Evolutionary conservation across 2,329 filamentous ascomycete species (phyloP).

Genomic region (Xylaria sp.): DNA sequence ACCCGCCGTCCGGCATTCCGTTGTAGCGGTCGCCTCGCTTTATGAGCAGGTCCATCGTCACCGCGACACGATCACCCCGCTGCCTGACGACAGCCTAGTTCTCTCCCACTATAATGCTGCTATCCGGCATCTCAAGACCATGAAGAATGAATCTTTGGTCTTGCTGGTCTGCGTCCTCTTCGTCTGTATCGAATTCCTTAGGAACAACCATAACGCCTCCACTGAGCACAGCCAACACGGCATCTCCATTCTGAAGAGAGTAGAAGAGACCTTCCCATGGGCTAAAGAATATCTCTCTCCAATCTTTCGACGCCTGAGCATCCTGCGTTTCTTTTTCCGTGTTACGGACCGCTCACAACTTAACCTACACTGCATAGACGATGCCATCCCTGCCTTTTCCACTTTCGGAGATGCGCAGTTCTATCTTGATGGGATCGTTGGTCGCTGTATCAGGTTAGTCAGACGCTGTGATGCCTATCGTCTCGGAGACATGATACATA

Average conservation of each 20-base stretch:
- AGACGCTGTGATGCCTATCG: slow-evolving; percentile 48
- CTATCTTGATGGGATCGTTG: slow-evolving; percentile 47
- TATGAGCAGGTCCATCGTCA: slow-evolving; percentile 50
- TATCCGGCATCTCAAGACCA: slow-evolving; percentile 50
- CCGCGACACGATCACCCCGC: slow-evolving; percentile 21
- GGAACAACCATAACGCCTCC: slow-evolving; percentile 52
- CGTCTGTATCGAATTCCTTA: slow-evolving; percentile 57
- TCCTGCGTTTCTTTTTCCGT: slow-evolving; percentile 56
- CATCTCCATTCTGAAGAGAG: slow-evolving; percentile 51
- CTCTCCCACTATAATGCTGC: slow-evolving; percentile 57
- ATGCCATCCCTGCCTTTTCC: slow-evolving; percentile 41
- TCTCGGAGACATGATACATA: slow-evolving; percentile 33
- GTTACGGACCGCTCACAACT: slow-evolving; percentile 37
- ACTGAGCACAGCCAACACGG: slow-evolving; percentile 55
- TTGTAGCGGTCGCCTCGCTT: slow-evolving; percentile 55
- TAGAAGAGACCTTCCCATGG: slow-evolving; percentile 46
- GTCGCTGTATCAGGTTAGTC: slow-evolving; percentile 49
- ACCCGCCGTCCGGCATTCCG: slow-evolving; percentile 53
- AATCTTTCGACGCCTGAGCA: slow-evolving; percentile 53
- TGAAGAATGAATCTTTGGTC: slow-evolving; percentile 51
- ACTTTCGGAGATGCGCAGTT: slow-evolving; percentile 47
- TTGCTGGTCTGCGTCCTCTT: slow-evolving; percentile 57
- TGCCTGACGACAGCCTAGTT: slow-evolving; percentile 48
- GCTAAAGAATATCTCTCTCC: slow-evolving; percentile 50
- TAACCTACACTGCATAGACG: slow-evolving; percentile 41